Percentiles rank a stretch among this genome's conserved stretches.
Evolutionary conservation across 805 yeast species (phyloP).

Genomic region (Wickerhamiella vanderwaltii): DNA sequence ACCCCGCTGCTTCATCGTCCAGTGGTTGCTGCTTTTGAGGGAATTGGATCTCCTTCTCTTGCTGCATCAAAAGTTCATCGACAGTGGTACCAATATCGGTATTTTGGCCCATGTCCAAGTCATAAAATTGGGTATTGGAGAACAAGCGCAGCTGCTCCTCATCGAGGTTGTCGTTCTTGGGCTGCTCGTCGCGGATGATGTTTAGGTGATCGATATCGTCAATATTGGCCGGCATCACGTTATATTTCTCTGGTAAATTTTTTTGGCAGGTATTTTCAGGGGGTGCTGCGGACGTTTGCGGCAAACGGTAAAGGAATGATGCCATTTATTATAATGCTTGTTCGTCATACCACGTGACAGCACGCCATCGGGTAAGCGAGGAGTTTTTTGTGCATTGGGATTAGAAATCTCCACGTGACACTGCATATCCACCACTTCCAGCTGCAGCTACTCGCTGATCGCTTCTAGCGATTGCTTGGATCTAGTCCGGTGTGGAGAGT

Average conservation of each 20-base stretch:
- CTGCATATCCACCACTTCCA: too few relatives aligned
- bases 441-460: too few relatives aligned
- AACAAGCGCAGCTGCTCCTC: constrained; percentile 31
- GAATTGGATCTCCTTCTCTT: constrained; percentile 29
- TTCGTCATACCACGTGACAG: constrained; percentile 2
- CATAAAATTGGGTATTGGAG: constrained; percentile 34
- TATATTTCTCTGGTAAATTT: too few relatives aligned
- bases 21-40: constrained; percentile 19
- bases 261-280: too few relatives aligned
- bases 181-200: constrained; percentile 11
- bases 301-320: not conserved
- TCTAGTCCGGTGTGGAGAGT: too few relatives aligned
- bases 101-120: constrained; percentile 33
- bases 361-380: too few relatives aligned
- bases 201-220: constrained; percentile 4
- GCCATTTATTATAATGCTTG: not conserved
- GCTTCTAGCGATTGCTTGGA: too few relatives aligned
- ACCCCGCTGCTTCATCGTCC: constrained; percentile 12
- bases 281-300: not conserved
- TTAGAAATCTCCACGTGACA: too few relatives aligned
- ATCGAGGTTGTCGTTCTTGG: constrained; percentile 15
- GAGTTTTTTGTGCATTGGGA: too few relatives aligned
- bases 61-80: constrained; percentile 31
- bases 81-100: constrained; percentile 33
- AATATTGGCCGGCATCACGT: not conserved